A percentile compares a stretch with the other conserved stretches of the same genome.
phyloP scores from a whole-genome alignment of 2,329 filamentous ascomycete genomes.

The Hypoxylon rubiginosum region DNA sequence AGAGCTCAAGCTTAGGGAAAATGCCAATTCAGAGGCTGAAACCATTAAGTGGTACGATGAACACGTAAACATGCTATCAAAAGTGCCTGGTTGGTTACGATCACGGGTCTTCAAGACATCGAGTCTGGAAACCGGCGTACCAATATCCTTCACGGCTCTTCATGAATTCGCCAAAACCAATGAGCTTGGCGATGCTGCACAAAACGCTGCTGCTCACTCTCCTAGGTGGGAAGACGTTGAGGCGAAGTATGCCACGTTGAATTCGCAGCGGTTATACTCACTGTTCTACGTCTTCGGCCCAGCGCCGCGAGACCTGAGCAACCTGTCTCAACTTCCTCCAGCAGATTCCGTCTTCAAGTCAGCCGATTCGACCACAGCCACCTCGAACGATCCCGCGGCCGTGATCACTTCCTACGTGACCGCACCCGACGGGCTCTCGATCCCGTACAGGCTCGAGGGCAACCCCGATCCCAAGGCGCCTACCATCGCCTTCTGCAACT shows the following conservation, averaged over 20 bases:
- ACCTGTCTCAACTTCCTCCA: slow-evolving; percentile 65
- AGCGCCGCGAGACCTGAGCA: slow-evolving; percentile 75
- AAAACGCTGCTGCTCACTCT: slow-evolving; percentile 73
- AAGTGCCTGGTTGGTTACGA: slow-evolving; percentile 83
- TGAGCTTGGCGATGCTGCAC: slow-evolving; percentile 74
- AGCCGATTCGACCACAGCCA: slow-evolving; percentile 67
- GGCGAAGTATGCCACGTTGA: slow-evolving; percentile 68
- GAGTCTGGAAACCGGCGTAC: slow-evolving; percentile 64
- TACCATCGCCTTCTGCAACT: slow-evolving; percentile 82
- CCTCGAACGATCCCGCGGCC: slow-evolving; percentile 64
- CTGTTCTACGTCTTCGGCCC: slow-evolving; percentile 86
- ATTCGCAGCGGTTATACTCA: slow-evolving; percentile 72
- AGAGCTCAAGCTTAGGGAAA: slow-evolving; percentile 66
- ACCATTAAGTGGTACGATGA: slow-evolving; percentile 82
- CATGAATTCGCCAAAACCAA: slow-evolving; percentile 80
- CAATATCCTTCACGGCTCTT: slow-evolving; percentile 72
- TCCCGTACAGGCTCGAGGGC: slow-evolving; percentile 84
- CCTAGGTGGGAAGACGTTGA: slow-evolving; percentile 72
- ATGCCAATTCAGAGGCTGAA: slow-evolving; percentile 65
- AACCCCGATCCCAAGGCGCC: slow-evolving; percentile 75
- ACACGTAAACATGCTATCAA: slow-evolving; percentile 77
- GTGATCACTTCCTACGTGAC: slow-evolving; percentile 77
- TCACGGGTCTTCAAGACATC: slow-evolving; percentile 79
- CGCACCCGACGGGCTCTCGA: slow-evolving; percentile 74
- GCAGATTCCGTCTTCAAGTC: slow-evolving; percentile 64